Conservation (phyloP, 352 stramenopile species). For the Phytophthora megakarya region DNA sequence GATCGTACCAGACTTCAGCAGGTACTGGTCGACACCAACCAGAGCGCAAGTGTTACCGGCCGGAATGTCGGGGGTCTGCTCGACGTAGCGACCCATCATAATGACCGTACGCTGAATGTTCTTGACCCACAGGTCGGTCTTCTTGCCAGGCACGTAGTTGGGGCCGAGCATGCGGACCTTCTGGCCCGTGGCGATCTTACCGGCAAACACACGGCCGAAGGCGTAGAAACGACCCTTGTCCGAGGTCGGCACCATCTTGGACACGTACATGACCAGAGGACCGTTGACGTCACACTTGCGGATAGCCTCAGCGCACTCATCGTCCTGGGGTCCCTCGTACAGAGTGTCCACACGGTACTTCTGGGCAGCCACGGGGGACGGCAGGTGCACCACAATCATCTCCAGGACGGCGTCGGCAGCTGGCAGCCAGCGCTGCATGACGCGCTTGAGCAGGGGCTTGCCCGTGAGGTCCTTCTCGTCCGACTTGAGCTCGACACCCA, state of each 20-base stretch:
- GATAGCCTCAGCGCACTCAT: constrained; percentile 97
- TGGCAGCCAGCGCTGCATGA: constrained; percentile 99
- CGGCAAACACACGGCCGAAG: constrained; percentile 99
- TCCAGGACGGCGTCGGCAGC: constrained; percentile 98
- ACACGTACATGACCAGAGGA: constrained; percentile 99
- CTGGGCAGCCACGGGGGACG: constrained; percentile 96
- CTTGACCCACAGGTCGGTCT: constrained; percentile 99
- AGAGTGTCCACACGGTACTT: constrained; percentile 98
- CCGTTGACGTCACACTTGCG: constrained; percentile 98
- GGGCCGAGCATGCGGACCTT: constrained; percentile 99
- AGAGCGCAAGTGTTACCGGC: constrained; percentile 99
- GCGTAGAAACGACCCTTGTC: constrained; percentile 99
- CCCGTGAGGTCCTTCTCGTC: constrained; percentile 96
- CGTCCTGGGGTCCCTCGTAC: constrained; percentile 98
- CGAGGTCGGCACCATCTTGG: constrained; percentile 99
- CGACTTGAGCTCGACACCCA: constrained; percentile 97
- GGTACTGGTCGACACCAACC: constrained; percentile 99
- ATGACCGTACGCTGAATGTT: constrained; percentile 99
- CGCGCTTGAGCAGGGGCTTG: constrained; percentile 98
- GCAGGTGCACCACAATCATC: constrained; percentile 99
- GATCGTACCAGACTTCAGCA: constrained; percentile 99
- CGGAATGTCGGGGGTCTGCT: constrained; percentile 98
- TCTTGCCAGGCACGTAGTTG: constrained; percentile 99
- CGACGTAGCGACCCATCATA: constrained; percentile 99
- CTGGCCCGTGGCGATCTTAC: constrained; percentile 98